Evolutionary conservation across 2,329 filamentous ascomycete species (phyloP).

Genomic region (Aspergillus aculeatus): DNA sequence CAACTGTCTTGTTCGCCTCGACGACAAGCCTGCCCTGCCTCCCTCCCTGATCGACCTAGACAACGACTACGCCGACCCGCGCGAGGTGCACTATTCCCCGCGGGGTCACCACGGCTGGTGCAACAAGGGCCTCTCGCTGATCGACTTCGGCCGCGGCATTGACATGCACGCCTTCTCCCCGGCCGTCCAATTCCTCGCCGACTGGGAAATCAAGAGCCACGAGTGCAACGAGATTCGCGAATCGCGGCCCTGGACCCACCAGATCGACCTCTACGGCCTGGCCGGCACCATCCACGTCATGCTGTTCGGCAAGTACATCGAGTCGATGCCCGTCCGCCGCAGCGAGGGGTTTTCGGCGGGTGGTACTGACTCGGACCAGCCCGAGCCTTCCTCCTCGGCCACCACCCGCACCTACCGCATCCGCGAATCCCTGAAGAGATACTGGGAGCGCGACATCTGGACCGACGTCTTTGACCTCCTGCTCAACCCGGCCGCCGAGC

Average conservation of each 20-base stretch:
- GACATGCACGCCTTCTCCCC: slow-evolving; percentile 83
- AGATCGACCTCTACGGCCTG: slow-evolving; percentile 93
- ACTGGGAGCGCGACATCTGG: slow-evolving; percentile 97
- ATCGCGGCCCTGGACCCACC: slow-evolving; percentile 91
- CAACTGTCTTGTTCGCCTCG: slow-evolving; percentile 87
- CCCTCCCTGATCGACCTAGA: slow-evolving; percentile 32
- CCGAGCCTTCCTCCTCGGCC: neutral
- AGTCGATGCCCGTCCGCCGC: slow-evolving; percentile 55
- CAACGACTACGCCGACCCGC: slow-evolving; percentile 26
- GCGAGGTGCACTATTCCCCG: slow-evolving; percentile 61
- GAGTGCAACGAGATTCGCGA: slow-evolving; percentile 97
- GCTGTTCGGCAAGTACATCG: slow-evolving; percentile 92
- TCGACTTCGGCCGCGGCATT: slow-evolving; percentile 92
- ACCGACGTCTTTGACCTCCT: slow-evolving; percentile 75
- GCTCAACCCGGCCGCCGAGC: slow-evolving; percentile 68
- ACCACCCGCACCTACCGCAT: slow-evolving; percentile 69
- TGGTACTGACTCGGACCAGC: neutral
- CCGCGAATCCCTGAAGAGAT: slow-evolving; percentile 81
- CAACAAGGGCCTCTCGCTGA: slow-evolving; percentile 76
- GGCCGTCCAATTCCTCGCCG: slow-evolving; percentile 83
- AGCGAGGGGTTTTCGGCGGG: neutral
- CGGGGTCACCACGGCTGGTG: slow-evolving; percentile 77
- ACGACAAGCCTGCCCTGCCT: slow-evolving; percentile 43
- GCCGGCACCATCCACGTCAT: slow-evolving; percentile 85
- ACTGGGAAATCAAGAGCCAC: slow-evolving; percentile 84